These are phyloP conservation scores for Rhizophlyctis rosea DNA, from an alignment of 192 early-diverging fungal species.

Conservation along the genomic window DNA sequence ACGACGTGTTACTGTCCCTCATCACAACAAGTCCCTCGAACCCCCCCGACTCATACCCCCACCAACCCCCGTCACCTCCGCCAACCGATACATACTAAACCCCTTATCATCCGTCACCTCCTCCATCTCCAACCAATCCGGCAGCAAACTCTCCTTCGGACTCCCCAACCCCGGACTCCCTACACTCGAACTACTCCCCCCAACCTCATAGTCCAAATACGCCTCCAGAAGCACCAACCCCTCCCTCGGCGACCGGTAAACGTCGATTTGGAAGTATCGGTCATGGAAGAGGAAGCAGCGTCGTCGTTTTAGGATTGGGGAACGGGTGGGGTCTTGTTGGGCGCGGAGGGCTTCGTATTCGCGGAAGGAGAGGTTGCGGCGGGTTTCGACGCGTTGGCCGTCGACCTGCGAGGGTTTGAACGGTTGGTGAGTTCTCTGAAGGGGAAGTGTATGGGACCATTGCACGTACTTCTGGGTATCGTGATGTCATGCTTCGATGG, in stretches of 20 bases:
- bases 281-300: conserved; percentile 42
- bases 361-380: conserved; percentile 29
- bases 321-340: conserved; percentile 35
- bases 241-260: conserved; percentile 25
- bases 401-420: conserved; percentile 14
- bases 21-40: too few relatives aligned
- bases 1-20: too few relatives aligned
- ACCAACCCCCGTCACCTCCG: too few relatives aligned
- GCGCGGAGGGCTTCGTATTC: conserved; percentile 41
- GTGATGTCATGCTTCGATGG: conserved; percentile 32
- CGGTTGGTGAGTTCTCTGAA: neutral
- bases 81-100: conserved; percentile 34
- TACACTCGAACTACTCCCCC: neutral
- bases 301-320: conserved; percentile 29
- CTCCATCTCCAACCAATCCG: conserved; percentile 32
- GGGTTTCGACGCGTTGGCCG: conserved; percentile 40
- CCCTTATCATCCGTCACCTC: conserved; percentile 38
- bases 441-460: neutral
- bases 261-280: conserved; percentile 44
- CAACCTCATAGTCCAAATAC: conserved; percentile 39
- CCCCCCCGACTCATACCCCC: too few relatives aligned
- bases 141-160: conserved; percentile 7
- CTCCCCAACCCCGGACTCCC: neutral
- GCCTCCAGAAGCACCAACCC: conserved; percentile 43
- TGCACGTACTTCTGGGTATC: conserved; percentile 22